Base-by-base conservation (phyloP, 108 stramenopile genomes). In the Licmophora abbreviata region DNA sequence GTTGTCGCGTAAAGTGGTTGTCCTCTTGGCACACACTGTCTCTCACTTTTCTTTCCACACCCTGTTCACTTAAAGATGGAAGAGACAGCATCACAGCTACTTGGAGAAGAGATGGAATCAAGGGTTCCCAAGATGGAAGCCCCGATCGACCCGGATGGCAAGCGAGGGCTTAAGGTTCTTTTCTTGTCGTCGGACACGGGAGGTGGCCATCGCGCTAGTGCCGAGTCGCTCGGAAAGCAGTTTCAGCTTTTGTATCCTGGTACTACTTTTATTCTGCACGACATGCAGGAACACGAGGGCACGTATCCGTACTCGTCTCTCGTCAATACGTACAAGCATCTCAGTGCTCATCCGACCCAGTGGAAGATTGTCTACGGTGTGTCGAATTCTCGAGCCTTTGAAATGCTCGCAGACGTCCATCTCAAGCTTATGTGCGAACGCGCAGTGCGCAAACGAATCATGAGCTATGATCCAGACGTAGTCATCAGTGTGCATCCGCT, bases 111-210 rank as follows among this genome's bases (percentile, higher is more conserved):
- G n/a, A n/a, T n/a, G n/a, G n/a, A n/a, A n/a, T n/a, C n/a, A n/a
- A n/a, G n/a, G n/a, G n/a, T n/a, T n/a, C n/a, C n/a, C n/a, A n/a
- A n/a, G n/a, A n/a, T n/a, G n/a, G n/a, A 12, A 35, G 12, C 34
- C 34, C 15, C 38, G 18, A 40, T 40, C 38, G 4, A 15, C 38
- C 15, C 20, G 38, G 38, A 4, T 20, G 1, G 38, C 15, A 40
- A 54, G 55, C 34, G 37, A 32, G 77, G 68, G 9, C 65, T 86
- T 33, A 85, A 88, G 34, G 71, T 98, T 21, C 61, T 98, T 29
- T 95, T 98, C 57, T 61, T 98, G 45, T 90, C 91, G 56, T 85
- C 85, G 26, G 97, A 98, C 67, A 98, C 97, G 3, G 97, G 97
- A 26, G 97, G 97, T 17, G 97, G 97, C 6, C 97, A 98, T 69